Conservation (phyloP, 1,139 yeast species). For the Zygoascus meyerae region DNA sequence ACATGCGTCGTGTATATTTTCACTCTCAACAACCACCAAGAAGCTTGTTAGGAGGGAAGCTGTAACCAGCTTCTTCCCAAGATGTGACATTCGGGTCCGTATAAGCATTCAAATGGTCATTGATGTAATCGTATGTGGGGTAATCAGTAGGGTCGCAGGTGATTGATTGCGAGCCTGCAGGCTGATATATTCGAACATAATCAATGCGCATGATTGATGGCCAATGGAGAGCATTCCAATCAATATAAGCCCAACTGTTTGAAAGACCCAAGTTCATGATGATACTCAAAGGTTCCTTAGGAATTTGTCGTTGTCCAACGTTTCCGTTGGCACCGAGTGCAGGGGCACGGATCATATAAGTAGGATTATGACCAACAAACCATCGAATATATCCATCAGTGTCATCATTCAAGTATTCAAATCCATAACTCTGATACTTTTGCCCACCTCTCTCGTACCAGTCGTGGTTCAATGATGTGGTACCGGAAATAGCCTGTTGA, state of each 20-base stretch:
- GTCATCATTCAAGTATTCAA: slow-evolving; percentile 72
- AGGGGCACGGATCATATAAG: slow-evolving; percentile 54
- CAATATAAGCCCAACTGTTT: slow-evolving; percentile 75
- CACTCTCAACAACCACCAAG: slow-evolving; percentile 38
- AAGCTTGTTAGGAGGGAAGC: slow-evolving; percentile 50
- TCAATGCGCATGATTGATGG: slow-evolving; percentile 67
- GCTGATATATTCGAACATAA: slow-evolving; percentile 76
- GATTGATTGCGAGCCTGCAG: slow-evolving; percentile 42
- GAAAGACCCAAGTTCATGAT: slow-evolving; percentile 76
- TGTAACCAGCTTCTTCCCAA: slow-evolving; percentile 65
- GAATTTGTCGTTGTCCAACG: slow-evolving; percentile 63
- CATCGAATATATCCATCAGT: slow-evolving; percentile 69
- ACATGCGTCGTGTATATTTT: too few species aligned
- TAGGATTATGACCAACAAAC: slow-evolving; percentile 69
- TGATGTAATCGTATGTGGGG: slow-evolving; percentile 72
- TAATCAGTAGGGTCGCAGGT: slow-evolving; percentile 73
- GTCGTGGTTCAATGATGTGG: slow-evolving; percentile 58
- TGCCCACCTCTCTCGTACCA: slow-evolving; percentile 60
- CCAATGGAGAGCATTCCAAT: slow-evolving; percentile 64
- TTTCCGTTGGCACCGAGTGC: slow-evolving; percentile 82
- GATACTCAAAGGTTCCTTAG: slow-evolving; percentile 84
- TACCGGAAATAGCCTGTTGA: slow-evolving; percentile 79
- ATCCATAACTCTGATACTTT: slow-evolving; percentile 66
- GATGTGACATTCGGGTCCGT: slow-evolving; percentile 54
- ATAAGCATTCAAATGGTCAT: slow-evolving; percentile 58